Percentiles rank a stretch among this genome's conserved stretches.
These are phyloP conservation scores for Fusarium nodosum DNA, from an alignment of 2,329 filamentous ascomycete genomes.

Conservation along the genomic window DNA sequence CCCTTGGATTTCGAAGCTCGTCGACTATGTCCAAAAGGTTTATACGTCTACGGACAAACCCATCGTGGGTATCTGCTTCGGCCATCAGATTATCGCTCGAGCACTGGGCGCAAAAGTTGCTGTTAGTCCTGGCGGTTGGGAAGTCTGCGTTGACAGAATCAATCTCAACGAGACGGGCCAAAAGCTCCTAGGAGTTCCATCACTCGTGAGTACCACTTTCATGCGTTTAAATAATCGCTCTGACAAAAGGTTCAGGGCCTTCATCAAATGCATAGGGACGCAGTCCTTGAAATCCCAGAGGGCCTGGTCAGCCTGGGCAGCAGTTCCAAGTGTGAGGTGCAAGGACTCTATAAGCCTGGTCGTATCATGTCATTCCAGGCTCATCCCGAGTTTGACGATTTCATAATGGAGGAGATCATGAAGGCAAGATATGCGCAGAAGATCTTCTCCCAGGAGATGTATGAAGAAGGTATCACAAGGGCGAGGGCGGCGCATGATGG, in stretches of 20 bases:
- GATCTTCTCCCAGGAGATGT: slow-evolving; percentile 49
- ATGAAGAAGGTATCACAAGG: slow-evolving; percentile 48
- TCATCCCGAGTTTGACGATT: slow-evolving; percentile 59
- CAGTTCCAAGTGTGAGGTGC: slow-evolving; percentile 56
- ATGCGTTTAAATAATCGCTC: rapidly evolving
- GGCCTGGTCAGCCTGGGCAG: slow-evolving; percentile 56
- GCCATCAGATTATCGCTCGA: slow-evolving; percentile 61
- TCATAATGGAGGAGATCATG: slow-evolving; percentile 55
- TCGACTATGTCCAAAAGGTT: slow-evolving; percentile 52
- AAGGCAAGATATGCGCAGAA: slow-evolving; percentile 46
- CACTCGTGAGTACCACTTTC: slow-evolving; percentile 37
- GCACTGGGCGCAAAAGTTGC: slow-evolving; percentile 57
- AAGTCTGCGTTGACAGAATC: slow-evolving; percentile 58
- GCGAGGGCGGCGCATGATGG: slow-evolving; percentile 50
- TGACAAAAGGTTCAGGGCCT: slow-evolving; percentile 43
- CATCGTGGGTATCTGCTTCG: slow-evolving; percentile 62
- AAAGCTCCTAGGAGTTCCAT: slow-evolving; percentile 52
- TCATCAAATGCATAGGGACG: slow-evolving; percentile 62
- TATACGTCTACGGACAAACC: slow-evolving; percentile 50
- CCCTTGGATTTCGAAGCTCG: slow-evolving; percentile 58
- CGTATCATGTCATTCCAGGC: slow-evolving; percentile 58
- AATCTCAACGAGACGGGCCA: slow-evolving; percentile 56
- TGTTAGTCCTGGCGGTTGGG: slow-evolving; percentile 57
- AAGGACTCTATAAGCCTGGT: slow-evolving; percentile 57
- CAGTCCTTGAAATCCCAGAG: slow-evolving; percentile 55